phyloP scores from a whole-genome alignment of 192 early-diverging fungal species.

The Backusella macrospora region DNA sequence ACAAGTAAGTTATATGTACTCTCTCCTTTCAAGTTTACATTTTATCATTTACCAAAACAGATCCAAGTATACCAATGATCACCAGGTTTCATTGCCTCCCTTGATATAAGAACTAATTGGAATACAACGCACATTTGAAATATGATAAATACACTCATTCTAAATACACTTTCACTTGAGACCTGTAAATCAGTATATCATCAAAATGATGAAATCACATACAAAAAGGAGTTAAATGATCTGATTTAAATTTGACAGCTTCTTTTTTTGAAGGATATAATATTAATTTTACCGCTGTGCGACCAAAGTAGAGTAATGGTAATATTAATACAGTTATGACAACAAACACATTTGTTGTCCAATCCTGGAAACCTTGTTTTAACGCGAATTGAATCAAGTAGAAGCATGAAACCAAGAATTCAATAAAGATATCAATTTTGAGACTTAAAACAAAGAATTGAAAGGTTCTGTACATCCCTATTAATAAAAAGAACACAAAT shows the following conservation, averaged over 20 bases:
- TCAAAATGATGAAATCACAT: background rate
- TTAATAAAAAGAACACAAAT: background rate
- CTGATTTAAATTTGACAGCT: background rate
- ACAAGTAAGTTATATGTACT: background rate
- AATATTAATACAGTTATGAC: conserved; percentile 35
- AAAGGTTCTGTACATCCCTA: conserved; percentile 41
- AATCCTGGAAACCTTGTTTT: conserved; percentile 14
- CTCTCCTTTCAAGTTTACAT: background rate
- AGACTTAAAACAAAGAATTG: conserved; percentile 42
- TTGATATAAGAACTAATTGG: conserved; percentile 34
- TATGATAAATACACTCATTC: conserved; percentile 35
- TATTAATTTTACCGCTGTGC: conserved; percentile 33
- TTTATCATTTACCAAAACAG: conserved; percentile 37
- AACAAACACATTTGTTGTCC: conserved; percentile 31
- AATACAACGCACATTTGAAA: conserved; percentile 42
- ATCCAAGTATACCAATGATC: conserved; percentile 45
- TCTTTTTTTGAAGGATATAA: background rate
- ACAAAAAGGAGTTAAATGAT: background rate
- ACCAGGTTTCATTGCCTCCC: conserved; percentile 10
- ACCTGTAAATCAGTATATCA: conserved; percentile 21
- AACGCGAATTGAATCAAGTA: conserved; percentile 35
- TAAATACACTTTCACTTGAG: conserved; percentile 19
- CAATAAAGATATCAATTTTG: conserved; percentile 46
- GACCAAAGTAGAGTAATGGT: conserved; percentile 37
- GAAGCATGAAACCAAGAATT: conserved; percentile 43